Evolutionary conservation across 495 filamentous ascomycete species (phyloP), one percentile per base, ranked within the genome.

Genomic region (Aspergillus leporis): DNA sequence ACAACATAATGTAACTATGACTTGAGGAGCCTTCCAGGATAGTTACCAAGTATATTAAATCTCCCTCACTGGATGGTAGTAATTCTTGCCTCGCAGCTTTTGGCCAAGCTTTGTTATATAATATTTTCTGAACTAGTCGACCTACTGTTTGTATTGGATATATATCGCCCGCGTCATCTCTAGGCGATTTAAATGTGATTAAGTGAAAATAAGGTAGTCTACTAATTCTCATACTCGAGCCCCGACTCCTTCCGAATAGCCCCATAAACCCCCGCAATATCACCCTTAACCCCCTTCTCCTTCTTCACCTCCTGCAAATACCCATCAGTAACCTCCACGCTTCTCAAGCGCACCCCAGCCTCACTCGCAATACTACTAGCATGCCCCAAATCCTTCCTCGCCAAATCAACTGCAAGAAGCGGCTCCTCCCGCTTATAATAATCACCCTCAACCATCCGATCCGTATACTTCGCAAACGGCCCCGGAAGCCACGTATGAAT

Each of bases 261-360:
- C 0, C 92, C 91, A 77, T 96, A 95, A 49, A 96, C 89, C 6
- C 83, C 89, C 16, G 91, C 90, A 67, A 96, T 80, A 76, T 96
- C 93, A 1, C 91, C 93, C 68, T 80, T 87, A 54, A 81, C 82
- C 0, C 92, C 93, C 59, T 75, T 79, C 67, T 92, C 80, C 59
- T 86, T 83, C 76, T 92, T 88, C 23, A 94, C 86, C 60, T 78
- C 70, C 65, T 74, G 76, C 65, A 93, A 73, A 70, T 94, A 89
- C 41, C 69, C 73, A 73, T 92, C 88, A 3, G 78, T 87, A 9
- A 89, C 81, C 63, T 90, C 83, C 5, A 87, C 72, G 60, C 82
- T 85, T 61, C 80, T 78, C 79, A 96, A 71, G 57, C 76, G 76
- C 60, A 81, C 77, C 0, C 90, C 93, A 5, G 75, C 74, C 36